A percentile compares a stretch with the other conserved stretches of the same genome.
These are phyloP conservation scores for Crucibulum laeve DNA, from an alignment of 768 basidiomycete genomes.

Conservation along the genomic window DNA sequence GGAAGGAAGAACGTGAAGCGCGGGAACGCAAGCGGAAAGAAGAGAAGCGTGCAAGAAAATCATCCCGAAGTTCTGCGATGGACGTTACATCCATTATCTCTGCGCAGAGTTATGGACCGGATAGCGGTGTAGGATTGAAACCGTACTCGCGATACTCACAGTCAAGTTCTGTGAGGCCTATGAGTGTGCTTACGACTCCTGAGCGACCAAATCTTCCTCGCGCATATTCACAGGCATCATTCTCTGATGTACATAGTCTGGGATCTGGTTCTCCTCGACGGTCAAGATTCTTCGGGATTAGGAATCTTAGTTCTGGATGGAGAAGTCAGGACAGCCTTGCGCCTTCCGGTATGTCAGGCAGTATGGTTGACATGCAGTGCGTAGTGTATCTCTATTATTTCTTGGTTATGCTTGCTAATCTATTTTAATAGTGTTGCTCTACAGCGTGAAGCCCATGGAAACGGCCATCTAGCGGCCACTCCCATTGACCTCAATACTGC, in stretches of 20 bases:
- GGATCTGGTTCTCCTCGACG: conserved; percentile 64
- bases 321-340: conserved; percentile 80
- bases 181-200: conserved; percentile 55
- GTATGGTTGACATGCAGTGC: conserved; percentile 92
- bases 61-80: conserved; percentile 63
- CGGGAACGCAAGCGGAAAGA: conserved; percentile 66
- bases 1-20: conserved; percentile 73
- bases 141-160: conserved; percentile 62
- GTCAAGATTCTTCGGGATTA: conserved; percentile 75
- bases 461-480: conserved; percentile 21
- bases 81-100: conserved; percentile 77
- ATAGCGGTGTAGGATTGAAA: conserved; percentile 44
- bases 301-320: conserved; percentile 68
- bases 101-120: conserved; percentile 51
- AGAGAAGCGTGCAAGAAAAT: conserved; percentile 70
- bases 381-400: conserved; percentile 23
- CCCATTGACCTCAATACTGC: conserved; percentile 34
- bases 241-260: conserved; percentile 76
- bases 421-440: conserved; percentile 58
- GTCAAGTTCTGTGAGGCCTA: conserved; percentile 48
- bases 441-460: conserved; percentile 53
- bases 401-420: conserved; percentile 4
- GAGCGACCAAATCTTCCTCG: conserved; percentile 61
- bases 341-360: conserved; percentile 77
- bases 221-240: conserved; percentile 73